Conservation (phyloP, 2,329 filamentous ascomycete genomes). For the Dissoconium aciculare region DNA sequence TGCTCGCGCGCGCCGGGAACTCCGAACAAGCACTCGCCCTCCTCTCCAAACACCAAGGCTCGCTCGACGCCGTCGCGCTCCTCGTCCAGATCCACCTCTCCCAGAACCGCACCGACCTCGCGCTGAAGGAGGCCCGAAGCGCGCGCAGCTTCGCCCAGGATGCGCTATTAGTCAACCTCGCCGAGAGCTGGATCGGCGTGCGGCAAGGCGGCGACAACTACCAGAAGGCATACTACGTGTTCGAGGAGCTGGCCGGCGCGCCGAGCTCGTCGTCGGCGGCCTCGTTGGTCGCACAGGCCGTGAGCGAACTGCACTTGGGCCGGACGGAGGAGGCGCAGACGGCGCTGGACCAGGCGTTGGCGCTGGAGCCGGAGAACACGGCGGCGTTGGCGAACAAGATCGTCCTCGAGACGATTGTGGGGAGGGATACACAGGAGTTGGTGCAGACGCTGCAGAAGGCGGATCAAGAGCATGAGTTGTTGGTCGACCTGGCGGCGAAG, state of each 20-base stretch:
- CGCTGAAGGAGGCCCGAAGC: conserved; percentile 71
- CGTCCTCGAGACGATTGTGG: conserved; percentile 62
- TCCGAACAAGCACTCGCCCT: conserved; percentile 73
- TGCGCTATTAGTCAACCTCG: conserved; percentile 80
- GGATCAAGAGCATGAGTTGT: conserved; percentile 53
- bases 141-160: conserved; percentile 93
- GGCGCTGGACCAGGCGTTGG: conserved; percentile 64
- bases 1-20: conserved; percentile 65
- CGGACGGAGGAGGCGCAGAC: conserved; percentile 77
- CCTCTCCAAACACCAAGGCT: conserved; percentile 71
- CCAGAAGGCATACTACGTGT: conserved; percentile 94
- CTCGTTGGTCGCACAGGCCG: conserved; percentile 71
- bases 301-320: conserved; percentile 82
- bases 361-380: conserved; percentile 54
- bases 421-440: conserved; percentile 53
- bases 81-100: conserved; percentile 85
- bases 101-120: conserved; percentile 82
- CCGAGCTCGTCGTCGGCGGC: conserved; percentile 63
- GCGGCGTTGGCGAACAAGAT: conserved; percentile 71
- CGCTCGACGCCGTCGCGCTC: conserved; percentile 61
- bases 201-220: conserved; percentile 89
- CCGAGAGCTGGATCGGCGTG: conserved; percentile 88
- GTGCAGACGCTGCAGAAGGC: conserved; percentile 37
- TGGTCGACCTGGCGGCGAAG: conserved; percentile 70
- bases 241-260: conserved; percentile 83